A percentile compares a stretch with the other conserved stretches of the same genome.
phyloP scores from a whole-genome alignment of 495 filamentous ascomycete genomes.

The Aspergillus taichungensis region DNA sequence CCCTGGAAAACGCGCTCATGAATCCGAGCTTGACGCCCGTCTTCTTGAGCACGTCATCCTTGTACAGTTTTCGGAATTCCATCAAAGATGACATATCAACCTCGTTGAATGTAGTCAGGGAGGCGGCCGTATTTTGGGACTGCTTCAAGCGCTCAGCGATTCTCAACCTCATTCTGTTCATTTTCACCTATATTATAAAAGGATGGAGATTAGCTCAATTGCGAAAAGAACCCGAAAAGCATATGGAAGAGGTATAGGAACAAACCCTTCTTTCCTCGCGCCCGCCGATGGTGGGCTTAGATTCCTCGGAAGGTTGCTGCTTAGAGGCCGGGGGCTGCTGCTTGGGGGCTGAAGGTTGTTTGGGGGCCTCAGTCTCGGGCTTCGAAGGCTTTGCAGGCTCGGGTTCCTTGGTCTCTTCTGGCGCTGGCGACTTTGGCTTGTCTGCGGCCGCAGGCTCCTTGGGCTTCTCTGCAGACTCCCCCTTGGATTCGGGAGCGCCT shows the following conservation, averaged over 20 bases:
- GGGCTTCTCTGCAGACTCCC: conserved; percentile 35
- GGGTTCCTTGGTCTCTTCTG: conserved; percentile 21
- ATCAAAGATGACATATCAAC: conserved; percentile 98
- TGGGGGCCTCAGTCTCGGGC: conserved; percentile 28
- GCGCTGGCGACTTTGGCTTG: conserved; percentile 16
- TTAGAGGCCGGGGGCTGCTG: conserved; percentile 31
- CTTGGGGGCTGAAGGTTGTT: conserved; percentile 27
- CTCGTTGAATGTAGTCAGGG: conserved; percentile 97
- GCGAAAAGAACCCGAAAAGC: neutral
- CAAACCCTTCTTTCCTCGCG: conserved; percentile 85
- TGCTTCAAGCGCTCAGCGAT: conserved; percentile 98
- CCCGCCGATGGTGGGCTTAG: conserved; percentile 47
- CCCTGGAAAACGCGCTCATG: conserved; percentile 95
- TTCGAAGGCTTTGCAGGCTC: conserved; percentile 37
- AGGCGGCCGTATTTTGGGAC: conserved; percentile 96
- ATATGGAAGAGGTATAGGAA: conserved; percentile 4
- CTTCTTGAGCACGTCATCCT: conserved; percentile 92
- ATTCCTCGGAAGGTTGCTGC: conserved; percentile 12
- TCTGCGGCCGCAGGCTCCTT: conserved; percentile 23
- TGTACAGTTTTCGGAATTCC: conserved; percentile 94
- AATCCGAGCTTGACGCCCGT: conserved; percentile 96
- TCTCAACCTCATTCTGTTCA: conserved; percentile 97
- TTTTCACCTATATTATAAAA: conserved; percentile 64
- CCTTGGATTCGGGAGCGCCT: conserved; percentile 51
- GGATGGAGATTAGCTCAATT: conserved; percentile 1